These are phyloP conservation scores for Puccinellia tenuiflora DNA, from an alignment of 176 grass and related monocot genomes.

Conservation along the genomic window DNA sequence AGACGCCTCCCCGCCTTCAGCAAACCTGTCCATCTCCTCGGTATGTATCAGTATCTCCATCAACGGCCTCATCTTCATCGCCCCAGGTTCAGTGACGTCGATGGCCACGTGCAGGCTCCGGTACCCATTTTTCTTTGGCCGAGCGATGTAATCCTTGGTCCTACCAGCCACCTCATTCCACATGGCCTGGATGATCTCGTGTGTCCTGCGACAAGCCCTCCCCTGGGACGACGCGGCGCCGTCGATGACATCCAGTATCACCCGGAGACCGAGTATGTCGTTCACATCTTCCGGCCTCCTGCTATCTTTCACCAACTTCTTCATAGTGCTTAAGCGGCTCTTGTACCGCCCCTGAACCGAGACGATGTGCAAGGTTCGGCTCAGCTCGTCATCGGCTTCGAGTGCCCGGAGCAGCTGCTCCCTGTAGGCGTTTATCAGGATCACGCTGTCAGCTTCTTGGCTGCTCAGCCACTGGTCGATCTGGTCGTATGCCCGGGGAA, in stretches of 20 bases:
- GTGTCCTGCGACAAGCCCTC: constrained; percentile 57
- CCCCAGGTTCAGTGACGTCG: constrained; percentile 55
- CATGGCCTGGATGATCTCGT: constrained; percentile 48
- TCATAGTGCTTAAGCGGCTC: constrained; percentile 91
- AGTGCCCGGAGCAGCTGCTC: constrained; percentile 47
- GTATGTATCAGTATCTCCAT: constrained; percentile 93
- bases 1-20: constrained; percentile 70
- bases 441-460: constrained; percentile 48
- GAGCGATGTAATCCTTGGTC: constrained; percentile 73
- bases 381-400: constrained; percentile 45
- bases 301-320: constrained; percentile 80
- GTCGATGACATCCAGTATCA: constrained; percentile 45
- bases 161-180: constrained; percentile 63
- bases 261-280: constrained; percentile 67
- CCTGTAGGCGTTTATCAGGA: constrained; percentile 49
- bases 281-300: constrained; percentile 67
- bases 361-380: constrained; percentile 37
- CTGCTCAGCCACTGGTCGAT: constrained; percentile 62
- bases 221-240: too few relatives aligned
- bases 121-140: constrained; percentile 74
- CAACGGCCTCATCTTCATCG: too few relatives aligned
- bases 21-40: constrained; percentile 52
- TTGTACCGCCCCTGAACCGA: constrained; percentile 66
- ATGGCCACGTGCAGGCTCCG: constrained; percentile 78
- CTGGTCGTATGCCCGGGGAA: constrained; percentile 67